Base-by-base conservation (phyloP, 805 yeast genomes). In the Ogataea pilisensis region DNA sequence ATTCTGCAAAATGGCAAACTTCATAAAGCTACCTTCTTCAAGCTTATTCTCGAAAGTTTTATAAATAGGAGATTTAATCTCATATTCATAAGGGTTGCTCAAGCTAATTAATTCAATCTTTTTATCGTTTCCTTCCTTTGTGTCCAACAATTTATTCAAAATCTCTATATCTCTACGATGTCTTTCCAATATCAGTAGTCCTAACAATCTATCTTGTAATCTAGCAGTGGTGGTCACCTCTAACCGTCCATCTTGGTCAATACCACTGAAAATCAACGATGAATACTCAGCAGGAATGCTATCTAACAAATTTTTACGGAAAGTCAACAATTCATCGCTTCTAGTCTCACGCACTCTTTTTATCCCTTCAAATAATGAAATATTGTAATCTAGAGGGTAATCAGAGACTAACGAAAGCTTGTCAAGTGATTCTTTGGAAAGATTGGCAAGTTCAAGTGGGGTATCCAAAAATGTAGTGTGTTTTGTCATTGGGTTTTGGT, bases 331-430 rank as follows among this genome's bases (percentile, higher is more conserved):
- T 20, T 58, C 53, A 3, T 38, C 43, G 16, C 49, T 45, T 19
- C 50, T 43, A 13, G 46, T 41, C 5, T 36, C 35, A 28, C 65
- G 42, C 1, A 57, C 39, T 3, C 49, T 46, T 13, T 44, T 42
- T 14, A 66, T 62, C 0, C 67, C 67, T 37, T 54, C 51, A 43
- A 58, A 61, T 4, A 66, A 47, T 31, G 63, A 63, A 18, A 66
- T 63, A 41, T 66, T 66, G 46, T 59, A 66, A 41, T 66, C 71
- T 8, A 66, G 45, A 1, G 67, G 65, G 30, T 62, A 66, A 25
- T 63, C 66, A 7, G 69, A 63, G 3, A 66, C 58, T 20, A 39
- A 34, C 0, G 54, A 20, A 5, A 66, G 44, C 19, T 46, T 43
- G 1, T 45, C 39, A 3, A 37, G 30, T 1, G 54, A 41, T 12